Conservation (phyloP, 2,329 filamentous ascomycete genomes). For the Oidium heveae region DNA sequence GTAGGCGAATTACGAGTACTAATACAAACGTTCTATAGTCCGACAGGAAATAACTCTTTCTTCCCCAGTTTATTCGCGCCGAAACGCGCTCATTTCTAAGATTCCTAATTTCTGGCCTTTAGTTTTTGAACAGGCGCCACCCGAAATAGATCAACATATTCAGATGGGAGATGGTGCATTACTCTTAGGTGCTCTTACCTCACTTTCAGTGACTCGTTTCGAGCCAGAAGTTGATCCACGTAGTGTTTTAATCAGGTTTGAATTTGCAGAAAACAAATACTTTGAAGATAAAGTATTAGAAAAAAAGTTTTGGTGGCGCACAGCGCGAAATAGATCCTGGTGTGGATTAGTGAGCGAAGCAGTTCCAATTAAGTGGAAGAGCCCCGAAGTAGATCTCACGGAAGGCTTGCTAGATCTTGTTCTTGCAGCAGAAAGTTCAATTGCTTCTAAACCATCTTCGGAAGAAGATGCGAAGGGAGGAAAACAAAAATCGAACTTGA, state of each 20-base stretch:
- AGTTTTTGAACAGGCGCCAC: slow-evolving; percentile 66
- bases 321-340: slow-evolving; percentile 35
- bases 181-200: slow-evolving; percentile 40
- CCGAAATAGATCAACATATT: slow-evolving; percentile 71
- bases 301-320: slow-evolving; percentile 81
- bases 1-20: neutral
- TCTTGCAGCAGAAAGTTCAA: slow-evolving; percentile 30
- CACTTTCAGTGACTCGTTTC: slow-evolving; percentile 53
- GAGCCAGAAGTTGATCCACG: slow-evolving; percentile 46
- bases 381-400: slow-evolving; percentile 52
- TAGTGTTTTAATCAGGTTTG: slow-evolving; percentile 51
- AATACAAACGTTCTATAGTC: slow-evolving; percentile 22
- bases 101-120: slow-evolving; percentile 89
- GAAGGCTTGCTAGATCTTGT: slow-evolving; percentile 54
- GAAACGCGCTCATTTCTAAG: slow-evolving; percentile 39
- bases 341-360: slow-evolving; percentile 67
- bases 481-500: slow-evolving; percentile 15
- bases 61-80: slow-evolving; percentile 50
- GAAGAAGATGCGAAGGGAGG: neutral
- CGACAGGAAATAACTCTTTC: slow-evolving; percentile 45
- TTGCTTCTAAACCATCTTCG: neutral
- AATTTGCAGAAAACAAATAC: slow-evolving; percentile 58
- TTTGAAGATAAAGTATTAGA: slow-evolving; percentile 57
- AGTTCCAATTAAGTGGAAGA: slow-evolving; percentile 70
- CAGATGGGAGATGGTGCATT: slow-evolving; percentile 54